phyloP scores from a whole-genome alignment of 2,329 filamentous ascomycete species.

The Fusarium dimerum region DNA sequence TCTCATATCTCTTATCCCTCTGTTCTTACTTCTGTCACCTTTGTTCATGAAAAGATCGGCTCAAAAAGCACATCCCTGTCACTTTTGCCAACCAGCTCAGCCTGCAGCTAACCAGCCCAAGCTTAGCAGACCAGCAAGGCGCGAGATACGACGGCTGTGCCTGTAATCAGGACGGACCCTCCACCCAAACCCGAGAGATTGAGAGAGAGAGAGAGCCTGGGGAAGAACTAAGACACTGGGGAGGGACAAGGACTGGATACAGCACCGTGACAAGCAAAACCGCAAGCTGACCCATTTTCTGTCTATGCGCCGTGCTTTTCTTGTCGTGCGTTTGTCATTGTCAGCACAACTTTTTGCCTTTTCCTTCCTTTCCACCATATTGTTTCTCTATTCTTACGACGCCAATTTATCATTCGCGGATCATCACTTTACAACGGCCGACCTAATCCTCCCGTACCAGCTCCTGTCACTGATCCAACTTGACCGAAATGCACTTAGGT shows the following conservation, averaged over 20 bases:
- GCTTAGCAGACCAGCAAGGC: slow-evolving; percentile 21
- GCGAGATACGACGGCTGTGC: slow-evolving; percentile 26
- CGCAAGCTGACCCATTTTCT: slow-evolving; percentile 1
- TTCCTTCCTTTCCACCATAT: not conserved
- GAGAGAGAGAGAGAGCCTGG: slow-evolving; percentile 3
- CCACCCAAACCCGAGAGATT: slow-evolving; percentile 6
- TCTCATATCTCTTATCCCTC: too few species aligned
- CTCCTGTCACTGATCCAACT: slow-evolving; percentile 18
- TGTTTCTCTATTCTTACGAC: not conserved
- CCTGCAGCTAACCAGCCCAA: slow-evolving; percentile 21
- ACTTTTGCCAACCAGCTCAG: slow-evolving; percentile 12
- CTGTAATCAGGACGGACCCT: slow-evolving; percentile 24
- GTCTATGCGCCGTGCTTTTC: slow-evolving; percentile 9
- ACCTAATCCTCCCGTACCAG: not conserved
- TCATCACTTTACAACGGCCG: not conserved
- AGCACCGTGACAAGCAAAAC: not conserved
- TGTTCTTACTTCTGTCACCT: too few species aligned
- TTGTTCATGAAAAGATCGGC: too few species aligned
- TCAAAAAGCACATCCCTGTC: not conserved
- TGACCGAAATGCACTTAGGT: slow-evolving; percentile 24
- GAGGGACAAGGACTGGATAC: slow-evolving; percentile 1
- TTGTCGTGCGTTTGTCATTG: slow-evolving; percentile 1
- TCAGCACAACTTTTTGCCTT: slow-evolving; percentile 2
- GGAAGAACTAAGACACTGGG: not conserved
- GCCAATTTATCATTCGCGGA: not conserved